phyloP scores from a whole-genome alignment of 805 yeast genomes.

The Wickerhamomyces bisporus region DNA sequence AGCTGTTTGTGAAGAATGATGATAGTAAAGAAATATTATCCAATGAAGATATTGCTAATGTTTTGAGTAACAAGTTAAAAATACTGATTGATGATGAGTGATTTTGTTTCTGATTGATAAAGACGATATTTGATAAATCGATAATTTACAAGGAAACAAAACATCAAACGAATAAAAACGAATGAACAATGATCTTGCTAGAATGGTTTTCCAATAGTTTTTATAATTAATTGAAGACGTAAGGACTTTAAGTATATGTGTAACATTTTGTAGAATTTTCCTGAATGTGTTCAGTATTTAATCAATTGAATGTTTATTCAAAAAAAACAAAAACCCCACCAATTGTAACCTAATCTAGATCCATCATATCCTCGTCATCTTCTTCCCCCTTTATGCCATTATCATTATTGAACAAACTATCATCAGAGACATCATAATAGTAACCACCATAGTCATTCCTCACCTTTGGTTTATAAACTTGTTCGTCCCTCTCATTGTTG shows the following conservation, averaged over 20 bases:
- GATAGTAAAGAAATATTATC: constrained; percentile 28
- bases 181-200: no score
- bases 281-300: no score
- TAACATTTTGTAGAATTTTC: no score
- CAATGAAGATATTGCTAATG: constrained; percentile 28
- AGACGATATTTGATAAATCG: no score
- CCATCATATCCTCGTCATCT: constrained; percentile 17
- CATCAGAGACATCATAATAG: constrained; percentile 2
- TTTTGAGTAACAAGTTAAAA: constrained; percentile 31
- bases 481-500: neutral
- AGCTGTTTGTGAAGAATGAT: constrained; percentile 28
- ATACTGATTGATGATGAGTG: constrained; percentile 31
- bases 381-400: constrained; percentile 3
- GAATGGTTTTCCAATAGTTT: no score
- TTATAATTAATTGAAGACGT: no score
- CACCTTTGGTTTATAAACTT: neutral
- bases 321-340: no score
- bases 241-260: no score
- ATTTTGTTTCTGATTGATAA: no score
- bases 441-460: constrained; percentile 8
- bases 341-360: constrained; percentile 18
- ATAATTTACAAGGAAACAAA: no score
- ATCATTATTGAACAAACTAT: neutral
- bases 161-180: no score
- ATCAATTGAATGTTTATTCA: no score